These are phyloP conservation scores for Cutaneotrichosporon sp. DNA, from an alignment of 1,284 basidiomycete species.

Conservation along the genomic window DNA sequence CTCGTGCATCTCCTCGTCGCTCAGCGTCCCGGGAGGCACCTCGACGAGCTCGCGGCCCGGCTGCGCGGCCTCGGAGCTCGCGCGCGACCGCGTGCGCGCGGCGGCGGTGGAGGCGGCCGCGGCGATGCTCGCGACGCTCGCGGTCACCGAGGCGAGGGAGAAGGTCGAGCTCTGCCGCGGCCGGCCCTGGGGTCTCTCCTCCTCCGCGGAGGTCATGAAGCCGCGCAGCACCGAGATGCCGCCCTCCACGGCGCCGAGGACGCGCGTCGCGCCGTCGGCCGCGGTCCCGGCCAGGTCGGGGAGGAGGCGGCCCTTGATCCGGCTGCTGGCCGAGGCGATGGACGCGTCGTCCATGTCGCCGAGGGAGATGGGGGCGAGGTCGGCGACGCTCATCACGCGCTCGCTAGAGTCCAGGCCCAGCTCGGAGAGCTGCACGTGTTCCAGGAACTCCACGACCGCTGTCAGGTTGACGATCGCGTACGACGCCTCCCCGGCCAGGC, in stretches of 20 bases:
- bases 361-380: conserved; percentile 74
- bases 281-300: conserved; percentile 62
- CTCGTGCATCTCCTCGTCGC: not conserved
- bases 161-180: conserved; percentile 63
- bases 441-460: conserved; percentile 90
- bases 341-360: conserved; percentile 45
- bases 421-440: conserved; percentile 82
- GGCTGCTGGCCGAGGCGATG: conserved; percentile 49
- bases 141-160: conserved; percentile 75
- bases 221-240: conserved; percentile 68
- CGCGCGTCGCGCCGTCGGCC: conserved; percentile 75
- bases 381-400: conserved; percentile 67
- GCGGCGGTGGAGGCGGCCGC: conserved; percentile 44
- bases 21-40: conserved; percentile 29
- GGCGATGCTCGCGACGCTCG: conserved; percentile 61
- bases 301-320: conserved; percentile 67
- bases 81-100: conserved; percentile 40
- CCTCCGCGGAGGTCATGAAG: conserved; percentile 50
- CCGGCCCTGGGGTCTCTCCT: not conserved
- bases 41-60: conserved; percentile 50
- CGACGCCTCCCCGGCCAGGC: conserved; percentile 77
- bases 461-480: conserved; percentile 92
- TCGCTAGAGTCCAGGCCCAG: conserved; percentile 69
- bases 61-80: conserved; percentile 54
- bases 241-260: conserved; percentile 80